Base-by-base conservation (phyloP, 305 asterid species). In the Solanum hybrid region DNA sequence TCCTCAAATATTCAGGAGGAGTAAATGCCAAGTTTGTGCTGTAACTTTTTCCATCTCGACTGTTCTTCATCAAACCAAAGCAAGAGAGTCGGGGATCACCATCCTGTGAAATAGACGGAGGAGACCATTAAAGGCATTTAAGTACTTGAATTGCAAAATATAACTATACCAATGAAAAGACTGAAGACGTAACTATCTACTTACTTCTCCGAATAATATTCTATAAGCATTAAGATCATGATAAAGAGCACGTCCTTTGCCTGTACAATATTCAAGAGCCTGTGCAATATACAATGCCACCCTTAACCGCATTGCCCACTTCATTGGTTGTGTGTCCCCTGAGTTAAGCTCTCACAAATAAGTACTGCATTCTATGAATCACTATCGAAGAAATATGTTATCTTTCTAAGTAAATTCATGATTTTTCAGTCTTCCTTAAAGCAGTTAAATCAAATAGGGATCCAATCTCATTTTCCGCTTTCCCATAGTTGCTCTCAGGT, bases 301-400 rank as follows among this genome's bases (percentile, higher is more conserved):
- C 91, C 98, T 94, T 86, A 95, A 91, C 88, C 98, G 92, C 98
- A 96, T 95, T 40, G 95, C 95, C 98, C 98, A 96, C 88, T 96
- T 93, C 94, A 95, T 95, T 5, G 97, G 96, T 86, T 94, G 97
- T 31, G 92, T 92, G 36, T 96, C 98, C 98, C 98, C 97, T 95
- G 91, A 84, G 74, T 46, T 31, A 31, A 20, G 20, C 42, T 84
- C 74, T 84, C 42, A 31, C 28, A 84, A 33, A 51, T 84, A 57
- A 84, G 87, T 84, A 51, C 42, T 20, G 75, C 29, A 84, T 28
- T 40, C 20, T 31, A 82, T 82, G 31, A 40, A 82, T 82, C 74
- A 84, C 12, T 31, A 51, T 51, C 42, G 6, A 51, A 29, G 87
- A 84, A 35, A 31, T 31, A 84, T 82, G 71, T 14, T 28, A 81